Percentiles rank a stretch among this genome's conserved stretches.
Evolutionary conservation across 2,329 filamentous ascomycete species (phyloP).

Genomic region (Pleurostoma richardsiae): DNA sequence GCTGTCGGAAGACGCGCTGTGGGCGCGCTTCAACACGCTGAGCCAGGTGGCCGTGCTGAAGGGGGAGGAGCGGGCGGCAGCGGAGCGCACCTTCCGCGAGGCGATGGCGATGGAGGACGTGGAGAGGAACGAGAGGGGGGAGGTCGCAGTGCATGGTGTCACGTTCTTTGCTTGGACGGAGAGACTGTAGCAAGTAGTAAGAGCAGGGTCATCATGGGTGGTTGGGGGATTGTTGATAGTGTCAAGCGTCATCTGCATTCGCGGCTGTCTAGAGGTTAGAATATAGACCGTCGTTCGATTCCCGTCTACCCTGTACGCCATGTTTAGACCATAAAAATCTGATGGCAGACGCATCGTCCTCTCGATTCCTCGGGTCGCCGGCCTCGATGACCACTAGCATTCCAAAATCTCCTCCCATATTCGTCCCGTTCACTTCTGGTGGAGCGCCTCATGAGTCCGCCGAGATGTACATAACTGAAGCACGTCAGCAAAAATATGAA

Average conservation of each 20-base stretch:
- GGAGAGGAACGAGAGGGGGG: slow-evolving; percentile 54
- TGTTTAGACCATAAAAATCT: no score
- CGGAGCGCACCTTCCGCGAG: slow-evolving; percentile 46
- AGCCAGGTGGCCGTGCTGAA: slow-evolving; percentile 61
- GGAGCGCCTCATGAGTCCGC: slow-evolving; percentile 40
- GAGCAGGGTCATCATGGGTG: not conserved
- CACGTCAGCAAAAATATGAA: slow-evolving; percentile 9
- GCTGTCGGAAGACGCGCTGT: slow-evolving; percentile 54
- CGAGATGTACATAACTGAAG: slow-evolving; percentile 64
- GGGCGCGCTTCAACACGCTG: slow-evolving; percentile 60
- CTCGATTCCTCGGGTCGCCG: no score
- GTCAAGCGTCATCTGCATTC: no score
- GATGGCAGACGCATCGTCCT: no score
- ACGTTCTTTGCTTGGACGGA: slow-evolving; percentile 61
- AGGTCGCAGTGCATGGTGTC: slow-evolving; percentile 59
- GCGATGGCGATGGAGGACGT: slow-evolving; percentile 47
- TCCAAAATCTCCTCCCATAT: no score
- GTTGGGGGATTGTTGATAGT: no score
- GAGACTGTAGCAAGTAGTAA: slow-evolving; percentile 26
- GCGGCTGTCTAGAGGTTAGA: no score
- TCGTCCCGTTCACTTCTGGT: no score
- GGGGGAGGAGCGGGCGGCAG: slow-evolving; percentile 41
- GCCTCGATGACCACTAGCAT: no score
- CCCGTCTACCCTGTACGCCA: no score
- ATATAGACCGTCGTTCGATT: no score